Conservation (phyloP, 2,329 filamentous ascomycete species). For the Colletotrichum sp. region DNA sequence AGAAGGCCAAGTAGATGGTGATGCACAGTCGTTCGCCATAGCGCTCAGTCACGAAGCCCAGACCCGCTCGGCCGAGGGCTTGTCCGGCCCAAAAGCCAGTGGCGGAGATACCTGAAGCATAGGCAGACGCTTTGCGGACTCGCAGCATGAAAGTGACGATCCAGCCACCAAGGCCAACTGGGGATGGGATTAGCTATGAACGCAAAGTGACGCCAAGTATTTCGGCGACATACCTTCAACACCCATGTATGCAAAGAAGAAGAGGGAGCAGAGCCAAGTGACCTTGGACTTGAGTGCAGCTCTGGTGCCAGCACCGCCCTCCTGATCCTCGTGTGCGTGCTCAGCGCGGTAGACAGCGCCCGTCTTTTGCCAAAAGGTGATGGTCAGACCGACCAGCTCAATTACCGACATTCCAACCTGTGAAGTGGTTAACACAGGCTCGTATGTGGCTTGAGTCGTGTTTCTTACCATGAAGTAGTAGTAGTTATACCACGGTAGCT, state of each 20-base stretch:
- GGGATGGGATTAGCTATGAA: not conserved
- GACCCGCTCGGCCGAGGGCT: slow-evolving; percentile 67
- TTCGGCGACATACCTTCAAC: slow-evolving; percentile 55
- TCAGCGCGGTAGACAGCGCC: slow-evolving; percentile 56
- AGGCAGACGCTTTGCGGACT: slow-evolving; percentile 67
- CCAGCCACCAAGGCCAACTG: slow-evolving; percentile 75
- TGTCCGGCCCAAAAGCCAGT: slow-evolving; percentile 84
- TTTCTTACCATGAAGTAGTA: slow-evolving; percentile 71
- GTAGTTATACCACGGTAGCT: slow-evolving; percentile 68
- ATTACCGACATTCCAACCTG: slow-evolving; percentile 52
- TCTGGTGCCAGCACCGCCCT: slow-evolving; percentile 35
- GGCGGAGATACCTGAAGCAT: slow-evolving; percentile 73
- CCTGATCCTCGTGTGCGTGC: slow-evolving; percentile 30
- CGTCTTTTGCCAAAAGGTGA: slow-evolving; percentile 65
- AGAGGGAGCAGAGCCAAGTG: slow-evolving; percentile 71
- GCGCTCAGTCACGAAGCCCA: slow-evolving; percentile 74
- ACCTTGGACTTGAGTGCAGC: slow-evolving; percentile 50
- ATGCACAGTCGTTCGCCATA: slow-evolving; percentile 69
- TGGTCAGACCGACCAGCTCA: slow-evolving; percentile 56
- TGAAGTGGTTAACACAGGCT: slow-evolving; percentile 25
- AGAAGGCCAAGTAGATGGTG: slow-evolving; percentile 63
- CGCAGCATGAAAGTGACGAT: slow-evolving; percentile 81
- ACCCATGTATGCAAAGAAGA: slow-evolving; percentile 76
- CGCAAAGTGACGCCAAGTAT: not conserved
- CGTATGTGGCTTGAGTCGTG: not conserved